Percentiles rank a stretch among this genome's conserved stretches.
Evolutionary conservation across 495 filamentous ascomycete genomes (phyloP).

Genomic region (Talaromyces borbonicus): DNA sequence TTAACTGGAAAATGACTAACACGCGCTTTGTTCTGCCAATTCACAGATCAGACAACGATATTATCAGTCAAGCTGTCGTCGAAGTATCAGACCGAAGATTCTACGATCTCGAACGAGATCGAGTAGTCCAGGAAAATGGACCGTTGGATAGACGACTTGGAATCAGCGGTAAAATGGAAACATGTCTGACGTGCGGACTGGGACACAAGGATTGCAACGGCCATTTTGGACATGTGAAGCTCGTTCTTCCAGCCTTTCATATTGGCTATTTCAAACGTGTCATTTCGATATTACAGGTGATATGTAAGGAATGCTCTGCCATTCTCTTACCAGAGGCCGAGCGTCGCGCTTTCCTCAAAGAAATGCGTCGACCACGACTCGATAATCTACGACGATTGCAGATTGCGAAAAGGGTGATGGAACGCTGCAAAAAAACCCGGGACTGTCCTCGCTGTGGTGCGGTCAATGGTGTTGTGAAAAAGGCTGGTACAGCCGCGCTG

Average conservation of each 20-base stretch:
- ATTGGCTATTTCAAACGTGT: constrained; percentile 91
- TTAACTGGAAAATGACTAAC: constrained; percentile 16
- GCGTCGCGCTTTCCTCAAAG: constrained; percentile 58
- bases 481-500: constrained; percentile 62
- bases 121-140: constrained; percentile 65
- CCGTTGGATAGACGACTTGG: constrained; percentile 82
- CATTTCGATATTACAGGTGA: constrained; percentile 77
- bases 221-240: constrained; percentile 85
- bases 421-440: constrained; percentile 77
- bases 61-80: constrained; percentile 85
- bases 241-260: constrained; percentile 87
- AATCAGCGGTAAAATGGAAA: constrained; percentile 64
- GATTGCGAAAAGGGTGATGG: constrained; percentile 78
- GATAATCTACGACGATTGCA: constrained; percentile 73
- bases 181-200: constrained; percentile 74
- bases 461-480: constrained; percentile 82
- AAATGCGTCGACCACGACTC: constrained; percentile 69
- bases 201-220: constrained; percentile 74
- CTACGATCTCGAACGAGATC: constrained; percentile 70
- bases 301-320: constrained; percentile 69
- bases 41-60: constrained; percentile 73
- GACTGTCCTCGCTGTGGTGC: constrained; percentile 64
- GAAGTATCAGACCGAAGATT: constrained; percentile 86
- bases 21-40: constrained; percentile 5
- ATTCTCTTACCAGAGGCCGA: constrained; percentile 72